Base-by-base conservation (phyloP, 768 basidiomycete species). In the Chalciporus pseudorubinellus region DNA sequence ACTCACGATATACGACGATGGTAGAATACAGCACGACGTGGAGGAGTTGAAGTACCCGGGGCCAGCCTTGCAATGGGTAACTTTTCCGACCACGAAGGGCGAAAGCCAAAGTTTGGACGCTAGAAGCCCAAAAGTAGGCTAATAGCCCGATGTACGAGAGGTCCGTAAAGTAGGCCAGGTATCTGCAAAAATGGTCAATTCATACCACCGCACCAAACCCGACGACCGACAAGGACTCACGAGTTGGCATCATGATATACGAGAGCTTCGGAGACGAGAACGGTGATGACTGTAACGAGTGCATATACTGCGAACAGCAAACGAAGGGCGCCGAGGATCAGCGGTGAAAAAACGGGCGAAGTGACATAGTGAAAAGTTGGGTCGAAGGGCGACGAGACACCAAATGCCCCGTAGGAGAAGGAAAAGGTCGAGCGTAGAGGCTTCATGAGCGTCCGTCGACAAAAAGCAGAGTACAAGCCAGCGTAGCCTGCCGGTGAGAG, bases 41-140 rank as follows among this genome's bases (percentile, higher is more conserved):
- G 31, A 84, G 58, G 28, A 78, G 70, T 58, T 85, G 85, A 19
- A 85, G 61, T 1, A 70, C 39, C 28, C 72, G 73, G 1, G 77
- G 77, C 87, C 87, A 87, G 22, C 65, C 60, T 55, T 85, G 84
- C 20, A 87, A 69, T 1, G 80, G 78, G 50, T 86, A 87, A 26
- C 62, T 60, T 24, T 67, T 70, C 52, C 60, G 51, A 45, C 61
- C 50, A 50, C 59, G 53, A 45, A 56, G 53, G 46, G 71, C 76
- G 52, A 78, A 85, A 0, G 64, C 60, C 5, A 75, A 33, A 0
- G 81, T 81, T 48, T 87, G 85, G 1, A 79, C 69, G 3, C 76
- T 72, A 1, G 85, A 63, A 0, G 82, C 83, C 63, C 75, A 82
- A 64, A 81, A 81, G 65, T 87, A 89, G 19, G 83, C 74, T 18